These are phyloP conservation scores for Dorcoceras hygrometricum DNA, from an alignment of 257 asterid species.

Conservation along the genomic window DNA sequence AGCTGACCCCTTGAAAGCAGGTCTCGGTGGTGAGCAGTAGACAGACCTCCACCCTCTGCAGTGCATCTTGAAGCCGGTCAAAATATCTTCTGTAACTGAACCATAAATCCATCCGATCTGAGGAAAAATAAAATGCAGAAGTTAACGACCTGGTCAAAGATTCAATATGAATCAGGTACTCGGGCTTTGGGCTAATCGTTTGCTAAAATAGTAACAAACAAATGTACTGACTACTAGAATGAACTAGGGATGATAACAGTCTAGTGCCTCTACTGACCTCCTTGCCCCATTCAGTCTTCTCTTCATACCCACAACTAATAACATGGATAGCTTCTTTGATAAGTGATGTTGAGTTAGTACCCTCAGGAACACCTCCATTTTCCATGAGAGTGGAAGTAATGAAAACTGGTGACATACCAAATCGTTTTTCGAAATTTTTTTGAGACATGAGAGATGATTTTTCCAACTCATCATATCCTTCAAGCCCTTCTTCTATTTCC, in stretches of 20 bases:
- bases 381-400: conserved; percentile 78
- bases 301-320: conserved; percentile 82
- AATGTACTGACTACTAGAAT: background rate
- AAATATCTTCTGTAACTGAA: conserved; percentile 74
- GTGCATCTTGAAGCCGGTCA: conserved; percentile 93
- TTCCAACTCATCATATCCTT: conserved; percentile 84
- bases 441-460: conserved; percentile 90
- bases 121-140: conserved; percentile 11
- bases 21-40: conserved; percentile 71
- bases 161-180: background rate
- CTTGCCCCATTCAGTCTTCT: conserved; percentile 92
- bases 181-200: background rate
- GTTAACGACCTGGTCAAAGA: conserved; percentile 1
- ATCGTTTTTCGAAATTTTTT: conserved; percentile 72
- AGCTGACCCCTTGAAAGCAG: conserved; percentile 87
- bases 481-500: conserved; percentile 86
- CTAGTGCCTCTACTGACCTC: conserved; percentile 42
- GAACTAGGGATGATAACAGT: background rate
- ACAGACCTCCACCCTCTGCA: conserved; percentile 86
- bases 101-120: conserved; percentile 96
- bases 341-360: conserved; percentile 54
- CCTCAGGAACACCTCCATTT: conserved; percentile 78
- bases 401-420: conserved; percentile 81
- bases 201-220: background rate
- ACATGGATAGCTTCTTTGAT: conserved; percentile 88